These are phyloP conservation scores for Rheum nobile DNA, from an alignment of 148 eudicot species.

Conservation along the genomic window DNA sequence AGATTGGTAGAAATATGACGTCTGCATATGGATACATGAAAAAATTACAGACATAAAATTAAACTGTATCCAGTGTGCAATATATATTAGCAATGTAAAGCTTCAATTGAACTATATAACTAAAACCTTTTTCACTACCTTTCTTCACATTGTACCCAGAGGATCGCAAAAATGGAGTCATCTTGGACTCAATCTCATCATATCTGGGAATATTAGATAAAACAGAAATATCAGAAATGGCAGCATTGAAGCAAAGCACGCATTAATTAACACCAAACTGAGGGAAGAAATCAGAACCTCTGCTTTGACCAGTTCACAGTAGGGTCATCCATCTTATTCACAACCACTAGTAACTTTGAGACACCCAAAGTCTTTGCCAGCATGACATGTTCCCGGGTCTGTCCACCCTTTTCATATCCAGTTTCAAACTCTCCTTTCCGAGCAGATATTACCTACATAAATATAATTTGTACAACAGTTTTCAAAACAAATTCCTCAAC, in stretches of 20 bases:
- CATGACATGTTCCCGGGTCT: slow-evolving; percentile 93
- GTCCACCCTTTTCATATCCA: slow-evolving; percentile 97
- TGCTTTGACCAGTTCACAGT: slow-evolving; percentile 82
- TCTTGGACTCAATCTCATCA: slow-evolving; percentile 86
- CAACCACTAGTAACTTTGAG: slow-evolving; percentile 72
- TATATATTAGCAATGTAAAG: background rate
- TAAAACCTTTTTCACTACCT: slow-evolving; percentile 31
- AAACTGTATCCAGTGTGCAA: background rate
- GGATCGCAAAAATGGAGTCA: slow-evolving; percentile 57
- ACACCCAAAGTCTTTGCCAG: slow-evolving; percentile 98
- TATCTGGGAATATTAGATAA: slow-evolving; percentile 30
- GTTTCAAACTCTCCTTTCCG: slow-evolving; percentile 99
- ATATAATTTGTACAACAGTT: background rate
- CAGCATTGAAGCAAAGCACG: background rate
- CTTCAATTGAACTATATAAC: background rate
- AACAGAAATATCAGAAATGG: background rate
- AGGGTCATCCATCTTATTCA: slow-evolving; percentile 45
- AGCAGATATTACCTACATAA: slow-evolving; percentile 80
- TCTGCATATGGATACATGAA: slow-evolving; percentile 33
- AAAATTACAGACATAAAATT: background rate
- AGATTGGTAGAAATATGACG: slow-evolving; percentile 84
- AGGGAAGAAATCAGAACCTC: slow-evolving; percentile 29
- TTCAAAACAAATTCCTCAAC: background rate
- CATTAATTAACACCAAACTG: background rate
- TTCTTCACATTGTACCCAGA: slow-evolving; percentile 94